Evolutionary conservation across 805 yeast species (phyloP), one percentile per base, ranked within the genome.

Genomic region (Lachancea quebecensis): DNA sequence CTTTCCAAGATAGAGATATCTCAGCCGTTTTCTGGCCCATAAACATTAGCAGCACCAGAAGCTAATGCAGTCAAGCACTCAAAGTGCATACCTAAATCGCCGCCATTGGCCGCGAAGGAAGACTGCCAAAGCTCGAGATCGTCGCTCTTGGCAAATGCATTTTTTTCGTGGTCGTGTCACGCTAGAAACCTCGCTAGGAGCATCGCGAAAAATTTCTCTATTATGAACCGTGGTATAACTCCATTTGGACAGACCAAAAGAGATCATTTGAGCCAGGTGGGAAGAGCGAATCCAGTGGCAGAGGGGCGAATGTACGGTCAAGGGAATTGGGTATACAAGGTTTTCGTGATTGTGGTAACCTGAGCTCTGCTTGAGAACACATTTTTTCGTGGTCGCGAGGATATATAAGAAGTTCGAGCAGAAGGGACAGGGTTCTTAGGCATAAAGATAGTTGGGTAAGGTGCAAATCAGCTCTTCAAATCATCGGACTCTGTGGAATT

Each of bases 311-410:
- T 35, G 45, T 35, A 42, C 45, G 40, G 39, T 35, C 33, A 25
- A 35, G 33, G 33, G 17, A 35, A 35, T 35, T 21, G 7, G 17
- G 27, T 28, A 21, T 15, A 35, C 31, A 25, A 15, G 17, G 15
- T 28, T 42, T 42, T 42, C 45, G 45, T 42, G 45, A 42, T 35
- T 18, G 35, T 31, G 42, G 28, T 39, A 27, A 38, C 25, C 15
- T n/a, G 16, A 18, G 34, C 16, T 15, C 32, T 18, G 35, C 7
- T 35, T 28, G 14, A 29, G 35, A 12, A 12, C 27, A 35, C 10
- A 28, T 42, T 41, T 42, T 42, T 42, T 42, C 45, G 45, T 27
- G 45, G 36, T 35, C 34, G 40, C 10, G 27, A 15, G n/a, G 21
- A 42, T 42, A 42, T 42, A 42, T 42, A 42, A 34, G 34, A 21